Percentiles rank a stretch among this genome's conserved stretches.
Evolutionary conservation across 1,284 basidiomycete genomes (phyloP).

Genomic region (Ceratobasidium sp.): DNA sequence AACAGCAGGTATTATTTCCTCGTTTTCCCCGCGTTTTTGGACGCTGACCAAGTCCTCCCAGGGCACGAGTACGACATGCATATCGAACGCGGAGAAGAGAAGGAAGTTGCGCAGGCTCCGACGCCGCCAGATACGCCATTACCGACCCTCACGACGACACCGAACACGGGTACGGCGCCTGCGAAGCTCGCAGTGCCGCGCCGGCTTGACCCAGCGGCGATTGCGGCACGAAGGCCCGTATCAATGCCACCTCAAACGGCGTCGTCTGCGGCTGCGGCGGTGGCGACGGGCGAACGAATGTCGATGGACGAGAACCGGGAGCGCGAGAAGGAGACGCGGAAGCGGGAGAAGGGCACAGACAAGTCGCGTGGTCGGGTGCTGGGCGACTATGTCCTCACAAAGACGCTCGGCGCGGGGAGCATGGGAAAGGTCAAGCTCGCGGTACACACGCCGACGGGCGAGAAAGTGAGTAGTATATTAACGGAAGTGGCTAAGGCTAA

Average conservation of each 20-base stretch:
- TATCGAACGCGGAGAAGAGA: constrained; percentile 54
- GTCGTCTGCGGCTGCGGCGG: constrained; percentile 52
- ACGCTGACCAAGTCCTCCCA: constrained; percentile 23
- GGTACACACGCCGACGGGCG: constrained; percentile 88
- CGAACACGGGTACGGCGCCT: constrained; percentile 39
- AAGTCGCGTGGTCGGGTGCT: constrained; percentile 64
- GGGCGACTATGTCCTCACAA: constrained; percentile 96
- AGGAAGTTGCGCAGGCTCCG: constrained; percentile 56
- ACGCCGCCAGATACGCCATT: constrained; percentile 51
- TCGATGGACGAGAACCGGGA: constrained; percentile 44
- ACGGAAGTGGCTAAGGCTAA: neutral
- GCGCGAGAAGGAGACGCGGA: constrained; percentile 60
- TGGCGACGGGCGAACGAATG: constrained; percentile 26
- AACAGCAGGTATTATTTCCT: constrained; percentile 52
- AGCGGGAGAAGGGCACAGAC: constrained; percentile 31
- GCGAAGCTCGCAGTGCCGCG: constrained; percentile 43
- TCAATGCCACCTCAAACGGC: constrained; percentile 76
- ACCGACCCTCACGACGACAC: constrained; percentile 50
- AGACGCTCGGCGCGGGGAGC: constrained; percentile 96
- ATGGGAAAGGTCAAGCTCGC: constrained; percentile 99
- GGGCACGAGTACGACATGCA: constrained; percentile 72
- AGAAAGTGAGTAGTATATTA: constrained; percentile 79
- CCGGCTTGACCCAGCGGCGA: constrained; percentile 39
- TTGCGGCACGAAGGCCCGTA: constrained; percentile 65
- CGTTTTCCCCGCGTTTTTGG: neutral